phyloP scores from a whole-genome alignment of 176 grass and related monocot species.

The Avena eriantha region DNA sequence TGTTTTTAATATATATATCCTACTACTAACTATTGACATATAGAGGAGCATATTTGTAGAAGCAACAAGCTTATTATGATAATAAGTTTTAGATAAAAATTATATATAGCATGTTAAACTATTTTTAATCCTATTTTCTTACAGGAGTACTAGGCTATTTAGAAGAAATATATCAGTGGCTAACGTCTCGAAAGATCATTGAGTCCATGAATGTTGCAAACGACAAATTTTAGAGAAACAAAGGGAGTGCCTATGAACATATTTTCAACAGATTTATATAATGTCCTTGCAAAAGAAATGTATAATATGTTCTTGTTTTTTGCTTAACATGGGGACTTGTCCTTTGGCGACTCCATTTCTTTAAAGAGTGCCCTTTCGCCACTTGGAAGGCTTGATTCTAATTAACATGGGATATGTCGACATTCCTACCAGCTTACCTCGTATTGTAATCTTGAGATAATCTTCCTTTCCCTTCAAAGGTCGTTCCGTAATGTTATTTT shows the following conservation, averaged over 20 bases:
- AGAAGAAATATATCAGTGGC: not conserved
- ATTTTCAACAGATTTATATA: not conserved
- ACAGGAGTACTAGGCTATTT: not conserved
- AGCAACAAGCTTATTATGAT: not conserved
- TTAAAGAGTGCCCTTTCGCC: not conserved
- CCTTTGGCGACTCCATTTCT: not conserved
- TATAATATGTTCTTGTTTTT: conserved; percentile 11
- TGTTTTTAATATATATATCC: too few species aligned
- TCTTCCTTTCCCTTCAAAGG: conserved; percentile 13
- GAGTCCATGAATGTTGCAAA: not conserved
- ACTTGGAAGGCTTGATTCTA: conserved; percentile 15
- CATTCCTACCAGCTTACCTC: conserved; percentile 35
- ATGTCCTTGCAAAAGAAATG: not conserved
- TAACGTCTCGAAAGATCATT: not conserved
- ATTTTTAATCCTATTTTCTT: not conserved
- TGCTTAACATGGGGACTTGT: conserved; percentile 13
- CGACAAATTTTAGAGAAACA: not conserved
- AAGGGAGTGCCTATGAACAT: not conserved
- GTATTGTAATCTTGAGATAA: conserved; percentile 25
- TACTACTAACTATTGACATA: too few species aligned
- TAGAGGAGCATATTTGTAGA: too few species aligned
- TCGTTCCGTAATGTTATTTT: not conserved
- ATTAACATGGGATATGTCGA: conserved; percentile 35
- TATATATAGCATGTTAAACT: not conserved
- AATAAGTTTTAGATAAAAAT: not conserved